Evolutionary conservation across 768 basidiomycete species (phyloP), one percentile per base, ranked within the genome.

Genomic region (Amanita rubescens): DNA sequence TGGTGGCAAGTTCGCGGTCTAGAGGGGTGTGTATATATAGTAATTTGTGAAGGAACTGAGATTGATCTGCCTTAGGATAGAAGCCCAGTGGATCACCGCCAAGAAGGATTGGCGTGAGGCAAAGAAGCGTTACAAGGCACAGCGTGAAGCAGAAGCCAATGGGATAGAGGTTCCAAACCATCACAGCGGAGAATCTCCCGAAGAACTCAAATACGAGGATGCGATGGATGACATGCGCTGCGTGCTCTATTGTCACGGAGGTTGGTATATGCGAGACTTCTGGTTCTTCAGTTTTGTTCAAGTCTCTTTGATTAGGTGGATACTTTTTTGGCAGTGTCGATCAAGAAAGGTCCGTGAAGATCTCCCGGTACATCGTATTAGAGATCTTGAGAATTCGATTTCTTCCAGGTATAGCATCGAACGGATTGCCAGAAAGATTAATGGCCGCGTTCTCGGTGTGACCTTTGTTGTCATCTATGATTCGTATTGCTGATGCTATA

Each of bases 1-100:
- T 98, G 95, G 94, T 98, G 95, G 95, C 94, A 96, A 68, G 92
- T 94, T 32, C 84, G 94, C 38, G 85, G 87, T 17, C 64, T 92
- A 43, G 70, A 79, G 49, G 94, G 93, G 93, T 82, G 61, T 60
- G 67, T 47, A 58, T 17, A 51, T 53, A 27, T 54, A 11, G 54
- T 34, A 53, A 1, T 51, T 49, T 43, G 45, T 49, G 33, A 55
- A 45, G 44, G 32, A 54, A 47, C 34, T 24, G n/a, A 52, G 47
- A 24, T 65, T 59, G 58, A 53, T 52, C 37, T 50, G 43, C 22
- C 47, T 56, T 52, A 91, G 92, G 6, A 78, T 95, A 10, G 81
- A 90, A 62, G 90, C 78, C 0, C 88, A 95, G 65, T 95, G 93
- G 93, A 81, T 94, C 45, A 82, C 82, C 2, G 81, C 88, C 52